These are phyloP conservation scores for Chalaropsis ovoidea DNA, from an alignment of 2,329 filamentous ascomycete genomes.

Conservation along the genomic window DNA sequence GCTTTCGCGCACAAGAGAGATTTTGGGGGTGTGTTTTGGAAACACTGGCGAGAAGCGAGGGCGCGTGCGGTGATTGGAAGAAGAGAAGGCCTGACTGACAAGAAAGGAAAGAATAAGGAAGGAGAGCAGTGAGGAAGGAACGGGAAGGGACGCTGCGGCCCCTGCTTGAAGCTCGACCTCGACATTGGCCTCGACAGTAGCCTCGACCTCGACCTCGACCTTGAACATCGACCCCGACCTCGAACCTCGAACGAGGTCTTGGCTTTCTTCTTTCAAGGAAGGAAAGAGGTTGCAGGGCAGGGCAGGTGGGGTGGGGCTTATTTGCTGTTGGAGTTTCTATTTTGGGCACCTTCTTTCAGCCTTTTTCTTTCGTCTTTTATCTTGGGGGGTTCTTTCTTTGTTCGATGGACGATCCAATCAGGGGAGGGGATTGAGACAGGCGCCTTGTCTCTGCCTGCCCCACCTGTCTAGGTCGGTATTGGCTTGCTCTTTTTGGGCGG, in stretches of 20 bases:
- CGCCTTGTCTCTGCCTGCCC: neutral
- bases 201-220: no score
- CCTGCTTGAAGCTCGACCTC: no score
- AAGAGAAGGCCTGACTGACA: neutral
- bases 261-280: no score
- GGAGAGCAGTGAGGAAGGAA: neutral
- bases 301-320: no score
- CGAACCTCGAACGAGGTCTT: no score
- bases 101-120: neutral
- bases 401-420: neutral
- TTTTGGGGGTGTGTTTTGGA: slow-evolving; percentile 15
- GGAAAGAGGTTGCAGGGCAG: no score
- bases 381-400: neutral
- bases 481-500: no score
- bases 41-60: slow-evolving; percentile 15
- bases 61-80: slow-evolving; percentile 12
- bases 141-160: neutral
- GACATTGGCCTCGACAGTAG: no score
- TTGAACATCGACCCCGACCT: no score
- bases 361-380: neutral
- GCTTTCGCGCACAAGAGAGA: neutral
- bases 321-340: neutral
- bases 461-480: neutral
- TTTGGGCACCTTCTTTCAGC: neutral
- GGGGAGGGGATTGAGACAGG: neutral